Conservation (phyloP, 345 rosid species). For the Eucalyptus decipiens region DNA sequence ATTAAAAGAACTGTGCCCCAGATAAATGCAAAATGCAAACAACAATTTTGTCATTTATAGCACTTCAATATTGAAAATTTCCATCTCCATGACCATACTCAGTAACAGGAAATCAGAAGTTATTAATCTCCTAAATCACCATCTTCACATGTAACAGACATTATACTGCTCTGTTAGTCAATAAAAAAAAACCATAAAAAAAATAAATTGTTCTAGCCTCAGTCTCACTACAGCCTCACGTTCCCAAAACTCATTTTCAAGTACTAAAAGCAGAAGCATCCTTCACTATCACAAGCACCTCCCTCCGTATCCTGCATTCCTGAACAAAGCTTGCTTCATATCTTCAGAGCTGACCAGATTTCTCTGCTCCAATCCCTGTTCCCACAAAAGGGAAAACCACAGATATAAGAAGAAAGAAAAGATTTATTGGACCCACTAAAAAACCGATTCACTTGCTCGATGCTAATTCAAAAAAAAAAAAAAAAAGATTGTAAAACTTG, state of each 20-base stretch:
- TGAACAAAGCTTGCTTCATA: constrained; percentile 78
- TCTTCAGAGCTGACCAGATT: constrained; percentile 44
- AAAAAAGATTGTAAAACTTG: neutral
- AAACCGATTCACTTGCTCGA: neutral
- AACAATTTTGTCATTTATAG: neutral
- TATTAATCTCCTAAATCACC: neutral
- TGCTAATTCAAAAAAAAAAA: neutral
- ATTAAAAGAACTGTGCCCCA: neutral
- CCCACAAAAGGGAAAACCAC: neutral
- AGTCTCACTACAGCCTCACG: neutral
- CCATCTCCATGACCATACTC: neutral
- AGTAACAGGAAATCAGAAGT: neutral
- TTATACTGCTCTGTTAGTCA: neutral
- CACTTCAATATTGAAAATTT: neutral
- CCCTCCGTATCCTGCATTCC: constrained; percentile 97
- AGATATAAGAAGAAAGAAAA: neutral
- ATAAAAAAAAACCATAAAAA: neutral
- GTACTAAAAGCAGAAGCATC: neutral
- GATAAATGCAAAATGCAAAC: neutral
- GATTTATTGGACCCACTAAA: neutral
- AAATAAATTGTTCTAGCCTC: neutral
- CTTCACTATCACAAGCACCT: constrained; percentile 36
- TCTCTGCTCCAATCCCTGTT: constrained; percentile 34
- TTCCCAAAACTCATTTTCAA: neutral
- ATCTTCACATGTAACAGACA: neutral